These are phyloP conservation scores for Cercospora berteroae DNA, from an alignment of 2,329 filamentous ascomycete genomes.

Conservation along the genomic window DNA sequence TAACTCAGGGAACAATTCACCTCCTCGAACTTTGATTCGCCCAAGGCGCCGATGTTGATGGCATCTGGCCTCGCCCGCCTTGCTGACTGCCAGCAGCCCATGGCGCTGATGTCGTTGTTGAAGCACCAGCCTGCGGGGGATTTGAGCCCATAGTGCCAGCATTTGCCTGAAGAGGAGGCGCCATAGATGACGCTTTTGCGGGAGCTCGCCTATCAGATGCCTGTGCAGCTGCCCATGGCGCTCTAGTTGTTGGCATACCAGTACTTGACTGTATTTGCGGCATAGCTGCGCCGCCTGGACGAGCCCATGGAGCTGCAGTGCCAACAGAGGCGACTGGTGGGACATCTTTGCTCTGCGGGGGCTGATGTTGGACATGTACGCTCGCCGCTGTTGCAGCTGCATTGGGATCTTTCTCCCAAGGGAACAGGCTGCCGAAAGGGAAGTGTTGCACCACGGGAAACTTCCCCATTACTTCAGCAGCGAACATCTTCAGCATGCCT, in stretches of 20 bases:
- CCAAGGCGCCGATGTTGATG: constrained; percentile 6
- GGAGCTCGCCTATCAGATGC: neutral
- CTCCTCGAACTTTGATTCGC: neutral
- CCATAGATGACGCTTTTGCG: neutral
- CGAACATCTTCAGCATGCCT: constrained; percentile 99
- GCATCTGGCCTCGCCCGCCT: neutral
- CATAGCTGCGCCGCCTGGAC: constrained; percentile 17
- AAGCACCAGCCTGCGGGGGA: neutral
- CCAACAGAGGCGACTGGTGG: constrained; percentile 21
- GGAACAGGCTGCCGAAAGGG: constrained; percentile 51
- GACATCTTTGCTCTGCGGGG: constrained; percentile 29
- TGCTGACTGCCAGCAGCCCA: neutral
- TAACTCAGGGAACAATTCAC: neutral
- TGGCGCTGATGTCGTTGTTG: neutral
- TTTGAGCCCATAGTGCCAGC: neutral
- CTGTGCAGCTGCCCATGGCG: constrained; percentile 27
- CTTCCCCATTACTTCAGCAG: constrained; percentile 91
- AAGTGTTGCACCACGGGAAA: constrained; percentile 98
- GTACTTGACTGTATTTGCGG: constrained; percentile 29
- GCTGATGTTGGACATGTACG: constrained; percentile 36
- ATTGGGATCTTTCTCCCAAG: constrained; percentile 47
- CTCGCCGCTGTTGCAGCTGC: constrained; percentile 33
- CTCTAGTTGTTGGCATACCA: constrained; percentile 33
- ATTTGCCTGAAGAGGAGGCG: neutral
- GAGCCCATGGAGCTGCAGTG: constrained; percentile 34